A percentile compares a stretch with the other conserved stretches of the same genome.
These are phyloP conservation scores for Neurospora sp. DNA, from an alignment of 495 filamentous ascomycete species.

Conservation along the genomic window DNA sequence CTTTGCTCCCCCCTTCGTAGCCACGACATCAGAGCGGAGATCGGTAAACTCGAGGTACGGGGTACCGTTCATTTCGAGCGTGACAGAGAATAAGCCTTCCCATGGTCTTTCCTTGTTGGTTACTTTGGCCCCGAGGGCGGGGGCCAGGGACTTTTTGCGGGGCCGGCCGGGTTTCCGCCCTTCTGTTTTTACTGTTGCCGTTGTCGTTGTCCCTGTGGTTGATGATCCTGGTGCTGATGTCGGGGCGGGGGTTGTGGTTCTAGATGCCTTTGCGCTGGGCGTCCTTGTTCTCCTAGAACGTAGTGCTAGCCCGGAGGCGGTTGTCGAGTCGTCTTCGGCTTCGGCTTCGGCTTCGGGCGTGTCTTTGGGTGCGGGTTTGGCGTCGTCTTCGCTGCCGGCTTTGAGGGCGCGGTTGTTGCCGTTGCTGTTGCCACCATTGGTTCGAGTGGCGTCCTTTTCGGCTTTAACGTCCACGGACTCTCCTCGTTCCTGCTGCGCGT, in stretches of 20 bases:
- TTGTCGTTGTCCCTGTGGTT: not conserved
- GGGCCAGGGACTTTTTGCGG: slow-evolving; percentile 3
- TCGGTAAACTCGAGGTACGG: slow-evolving; percentile 34
- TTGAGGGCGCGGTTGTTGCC: slow-evolving; percentile 22
- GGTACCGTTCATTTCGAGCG: slow-evolving; percentile 26
- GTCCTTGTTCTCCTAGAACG: not conserved
- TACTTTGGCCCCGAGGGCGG: slow-evolving; percentile 1
- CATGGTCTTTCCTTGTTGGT: slow-evolving; percentile 27
- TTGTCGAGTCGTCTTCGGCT: not conserved
- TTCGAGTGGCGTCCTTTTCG: slow-evolving; percentile 17
- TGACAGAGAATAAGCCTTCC: slow-evolving; percentile 32
- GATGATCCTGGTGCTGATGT: slow-evolving; percentile 3
- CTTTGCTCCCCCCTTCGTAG: slow-evolving; percentile 27
- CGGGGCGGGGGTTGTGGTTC: not conserved
- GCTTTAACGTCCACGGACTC: slow-evolving; percentile 32
- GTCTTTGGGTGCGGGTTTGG: slow-evolving; percentile 16
- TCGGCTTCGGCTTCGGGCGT: slow-evolving; percentile 4
- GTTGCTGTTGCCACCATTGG: slow-evolving; percentile 19
- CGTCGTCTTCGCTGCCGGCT: slow-evolving; percentile 20
- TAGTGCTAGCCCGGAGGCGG: not conserved
- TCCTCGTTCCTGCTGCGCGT: not conserved
- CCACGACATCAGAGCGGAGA: slow-evolving; percentile 26
- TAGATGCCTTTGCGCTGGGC: slow-evolving; percentile 1
- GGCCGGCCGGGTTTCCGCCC: slow-evolving; percentile 14
- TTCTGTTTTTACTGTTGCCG: not conserved